Base-by-base conservation (phyloP, 2,329 filamentous ascomycete species). In the Cryphonectria radicalis region DNA sequence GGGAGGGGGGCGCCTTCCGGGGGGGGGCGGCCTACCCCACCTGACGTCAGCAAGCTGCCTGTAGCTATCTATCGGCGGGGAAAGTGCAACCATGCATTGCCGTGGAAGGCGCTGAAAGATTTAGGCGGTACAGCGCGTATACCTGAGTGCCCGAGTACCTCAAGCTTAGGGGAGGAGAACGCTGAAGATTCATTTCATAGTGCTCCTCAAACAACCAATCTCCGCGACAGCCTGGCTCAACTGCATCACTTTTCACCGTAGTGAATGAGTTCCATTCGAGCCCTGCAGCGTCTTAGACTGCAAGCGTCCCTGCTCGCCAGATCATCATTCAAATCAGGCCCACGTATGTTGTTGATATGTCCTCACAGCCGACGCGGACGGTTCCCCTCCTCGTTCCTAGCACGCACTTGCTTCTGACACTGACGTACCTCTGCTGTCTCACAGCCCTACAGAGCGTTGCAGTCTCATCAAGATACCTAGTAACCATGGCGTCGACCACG, bases 401-500 rank as follows among this genome's bases (percentile, higher is more conserved):
- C 55, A 32, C 55, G 7, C 55, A 35, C 28, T 32, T 8, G 1
- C 13, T 19, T 53, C 46, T 42, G 43, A 22, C 50, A 37, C 65
- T 69, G 67, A 71, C 59, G 28, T 28, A 28, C 22, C 63, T n/a
- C 8, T n/a, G 7, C 46, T 28, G 28, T 57, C 67, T n/a, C 53
- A 35, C 66, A 66, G 55, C 72, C 28, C 60, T 55, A 14, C 75
- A 75, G 60, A 40, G 67, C 63, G 59, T 65, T 63, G 67, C 77
- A 62, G 60, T 53, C 46, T 53, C 66, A 42, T 43, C 70, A 63
- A 68, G 78, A 73, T 71, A 76, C 42, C 79, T 84, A 60, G 83
- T 84, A 76, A 84, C 82, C 75, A 89, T 89, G 89, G 88, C 93
- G 74, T 88, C 89, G 66, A 88, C 89, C 3, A 97, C 95, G 0